Percentiles rank a stretch among this genome's conserved stretches.
Conservation (phyloP, 148 eudicot genomes). For the Spergularia marina region DNA sequence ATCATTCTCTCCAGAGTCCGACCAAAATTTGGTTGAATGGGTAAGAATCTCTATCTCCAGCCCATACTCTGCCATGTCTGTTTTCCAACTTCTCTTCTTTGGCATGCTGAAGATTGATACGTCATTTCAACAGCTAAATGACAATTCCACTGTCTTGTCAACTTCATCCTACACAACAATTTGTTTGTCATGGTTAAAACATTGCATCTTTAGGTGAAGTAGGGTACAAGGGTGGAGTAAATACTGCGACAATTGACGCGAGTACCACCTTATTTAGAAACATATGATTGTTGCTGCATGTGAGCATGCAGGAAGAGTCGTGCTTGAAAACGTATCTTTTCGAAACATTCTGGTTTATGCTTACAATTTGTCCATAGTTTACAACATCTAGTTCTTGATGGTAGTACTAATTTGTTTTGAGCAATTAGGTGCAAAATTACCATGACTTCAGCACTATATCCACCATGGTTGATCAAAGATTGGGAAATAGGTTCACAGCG, state of each 20-base stretch:
- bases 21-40: slow-evolving; percentile 73
- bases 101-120: slow-evolving; percentile 10
- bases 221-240: slow-evolving; percentile 6
- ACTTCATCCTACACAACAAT: slow-evolving; percentile 1
- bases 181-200: slow-evolving; percentile 3
- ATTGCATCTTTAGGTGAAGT: not conserved
- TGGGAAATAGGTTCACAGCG: slow-evolving; percentile 76
- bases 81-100: not conserved
- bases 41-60: slow-evolving; percentile 39
- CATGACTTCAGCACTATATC: slow-evolving; percentile 62
- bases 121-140: slow-evolving; percentile 19
- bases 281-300: slow-evolving; percentile 12
- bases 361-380: not conserved
- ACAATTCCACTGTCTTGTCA: slow-evolving; percentile 19
- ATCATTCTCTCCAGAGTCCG: slow-evolving; percentile 46
- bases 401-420: not conserved
- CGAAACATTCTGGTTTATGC: not conserved
- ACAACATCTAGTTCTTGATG: not conserved
- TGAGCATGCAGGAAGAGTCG: not conserved
- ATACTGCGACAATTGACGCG: not conserved
- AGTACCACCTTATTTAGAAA: slow-evolving; percentile 3
- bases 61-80: slow-evolving; percentile 3
- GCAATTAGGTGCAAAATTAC: slow-evolving; percentile 61
- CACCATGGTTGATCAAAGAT: slow-evolving; percentile 61
- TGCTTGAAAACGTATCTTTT: not conserved